Conservation (phyloP, 805 yeast genomes). For the Saccharomycopsis sp. region DNA sequence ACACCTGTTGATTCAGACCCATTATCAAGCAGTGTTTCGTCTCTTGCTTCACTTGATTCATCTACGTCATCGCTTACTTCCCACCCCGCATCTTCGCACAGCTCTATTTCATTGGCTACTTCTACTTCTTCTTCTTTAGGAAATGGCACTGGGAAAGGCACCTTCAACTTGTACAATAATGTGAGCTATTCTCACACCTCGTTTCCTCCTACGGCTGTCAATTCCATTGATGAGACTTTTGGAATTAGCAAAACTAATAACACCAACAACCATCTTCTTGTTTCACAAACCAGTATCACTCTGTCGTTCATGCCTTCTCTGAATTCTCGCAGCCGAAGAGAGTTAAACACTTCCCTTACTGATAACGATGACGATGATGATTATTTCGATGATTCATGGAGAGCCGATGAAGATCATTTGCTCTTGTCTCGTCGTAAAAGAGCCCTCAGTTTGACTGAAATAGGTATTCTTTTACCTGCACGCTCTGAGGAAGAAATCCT, state of each 20-base stretch:
- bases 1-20: slow-evolving; percentile 8
- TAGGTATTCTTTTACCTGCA: slow-evolving; percentile 66
- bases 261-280: neutral
- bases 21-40: slow-evolving; percentile 13
- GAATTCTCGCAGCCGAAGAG: slow-evolving; percentile 15
- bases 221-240: neutral
- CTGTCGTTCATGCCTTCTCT: slow-evolving; percentile 20
- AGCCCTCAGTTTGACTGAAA: slow-evolving; percentile 66
- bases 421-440: slow-evolving; percentile 45
- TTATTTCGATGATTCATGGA: slow-evolving; percentile 31
- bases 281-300: slow-evolving; percentile 6
- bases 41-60: slow-evolving; percentile 3
- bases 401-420: slow-evolving; percentile 66
- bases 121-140: slow-evolving; percentile 5
- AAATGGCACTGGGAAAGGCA: slow-evolving; percentile 8
- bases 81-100: neutral
- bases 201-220: neutral
- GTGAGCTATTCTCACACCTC: neutral
- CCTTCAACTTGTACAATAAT: slow-evolving; percentile 14
- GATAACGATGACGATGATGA: neutral
- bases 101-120: neutral
- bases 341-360: neutral
- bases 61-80: neutral
- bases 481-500: slow-evolving; percentile 72
- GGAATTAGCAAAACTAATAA: neutral